Percentiles rank a stretch among this genome's conserved stretches.
Conservation (phyloP, 2,329 filamentous ascomycete genomes). For the Penicillium sp. region DNA sequence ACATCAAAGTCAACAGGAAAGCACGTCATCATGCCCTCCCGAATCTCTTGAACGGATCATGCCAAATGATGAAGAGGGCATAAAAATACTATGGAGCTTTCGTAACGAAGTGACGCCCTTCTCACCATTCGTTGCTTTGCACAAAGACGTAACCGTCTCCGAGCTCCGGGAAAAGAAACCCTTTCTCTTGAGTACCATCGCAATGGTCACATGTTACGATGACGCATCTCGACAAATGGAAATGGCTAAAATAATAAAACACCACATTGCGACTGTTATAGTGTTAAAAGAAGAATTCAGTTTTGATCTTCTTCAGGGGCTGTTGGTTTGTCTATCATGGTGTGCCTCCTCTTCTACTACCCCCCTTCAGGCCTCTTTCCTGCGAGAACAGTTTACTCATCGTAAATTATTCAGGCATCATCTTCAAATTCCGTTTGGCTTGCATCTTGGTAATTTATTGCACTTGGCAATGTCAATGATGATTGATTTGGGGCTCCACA, state of each 20-base stretch:
- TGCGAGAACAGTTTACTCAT: too few species aligned
- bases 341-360: constrained; percentile 22
- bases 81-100: constrained; percentile 15
- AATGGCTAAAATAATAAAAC: constrained; percentile 13
- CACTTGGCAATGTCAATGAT: constrained; percentile 47
- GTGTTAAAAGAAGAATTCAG: constrained; percentile 40
- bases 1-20: not conserved
- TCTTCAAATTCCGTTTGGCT: constrained; percentile 9
- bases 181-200: constrained; percentile 21
- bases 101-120: constrained; percentile 18
- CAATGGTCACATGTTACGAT: constrained; percentile 19
- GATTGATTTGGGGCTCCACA: constrained; percentile 45
- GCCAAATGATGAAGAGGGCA: constrained; percentile 13
- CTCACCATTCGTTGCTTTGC: constrained; percentile 26
- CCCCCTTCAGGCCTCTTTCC: not conserved
- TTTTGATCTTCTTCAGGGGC: constrained; percentile 46
- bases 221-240: constrained; percentile 15
- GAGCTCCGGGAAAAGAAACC: constrained; percentile 21
- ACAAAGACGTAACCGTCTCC: constrained; percentile 14
- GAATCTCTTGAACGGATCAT: constrained; percentile 6
- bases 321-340: constrained; percentile 47
- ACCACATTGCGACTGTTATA: constrained; percentile 41
- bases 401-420: constrained; percentile 10
- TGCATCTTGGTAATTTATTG: constrained; percentile 51
- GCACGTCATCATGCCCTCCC: too few species aligned